Evolutionary conservation across 2,329 filamentous ascomycete species (phyloP), one percentile per base, ranked within the genome.

Genomic region (Alternaria ethzedia): DNA sequence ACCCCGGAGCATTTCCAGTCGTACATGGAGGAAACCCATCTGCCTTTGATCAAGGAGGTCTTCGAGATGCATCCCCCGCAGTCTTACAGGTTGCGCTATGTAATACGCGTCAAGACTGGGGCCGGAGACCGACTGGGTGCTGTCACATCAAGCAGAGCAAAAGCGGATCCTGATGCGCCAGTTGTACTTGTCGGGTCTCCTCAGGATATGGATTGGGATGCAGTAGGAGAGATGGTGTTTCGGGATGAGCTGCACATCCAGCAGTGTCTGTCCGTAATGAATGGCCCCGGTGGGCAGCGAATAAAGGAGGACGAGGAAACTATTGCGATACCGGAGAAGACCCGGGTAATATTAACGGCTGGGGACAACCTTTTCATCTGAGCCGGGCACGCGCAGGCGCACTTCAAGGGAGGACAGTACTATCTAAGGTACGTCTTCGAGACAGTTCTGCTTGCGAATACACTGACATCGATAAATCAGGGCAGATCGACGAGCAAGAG

Each of bases 171-270:
- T 3, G 44, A 64, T 10, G 54, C 60, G 32, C 72, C 70, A 21
- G 72, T 71, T 2, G 57, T 73, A 26, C 64, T 75, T 8, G 66
- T 72, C 13, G 73, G 72, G 10, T 52, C 65, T 10, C 64, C 67
- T 2, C 41, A 55, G 15, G 68, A 73, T 9, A 20, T 72, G 3
- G 63, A 49, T 17, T 73, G 70, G 70, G 72, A 74, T 49, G 64
- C 61, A 13, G 62, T 70, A 59, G 59, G 62, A 13, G 66, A 73
- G 25, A 63, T 70, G 68, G 54, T 59, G 3, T 73, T 73, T 43
- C 63, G 64, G n/a, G 70, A 74, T 28, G 71, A 72, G 26, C 50
- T 73, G 44, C 68, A 74, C 55, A 46, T 74, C 12, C 70, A 73
- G 58, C 70, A 74, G 49, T 64, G 65, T 17, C 60, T 69, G 12